Percentiles rank a stretch among this genome's conserved stretches.
Conservation (phyloP, 805 yeast species). For the Candida rishiriensis region DNA sequence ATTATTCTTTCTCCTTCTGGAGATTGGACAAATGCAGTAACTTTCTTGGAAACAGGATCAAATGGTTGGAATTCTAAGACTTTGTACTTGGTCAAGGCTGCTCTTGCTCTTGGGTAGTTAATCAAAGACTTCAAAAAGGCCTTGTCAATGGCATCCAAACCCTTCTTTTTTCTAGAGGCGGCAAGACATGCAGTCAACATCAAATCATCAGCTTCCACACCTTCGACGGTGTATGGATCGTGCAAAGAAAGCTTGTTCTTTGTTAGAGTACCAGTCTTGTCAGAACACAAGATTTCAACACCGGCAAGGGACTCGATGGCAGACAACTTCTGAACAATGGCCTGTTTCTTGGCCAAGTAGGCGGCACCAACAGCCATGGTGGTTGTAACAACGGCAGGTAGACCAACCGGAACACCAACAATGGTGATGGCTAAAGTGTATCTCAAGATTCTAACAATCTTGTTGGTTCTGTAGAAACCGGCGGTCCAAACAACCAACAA, state of each 20-base stretch:
- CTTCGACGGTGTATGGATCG: slow-evolving; percentile 97
- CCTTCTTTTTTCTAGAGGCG: slow-evolving; percentile 97
- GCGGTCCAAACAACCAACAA: slow-evolving; percentile 88
- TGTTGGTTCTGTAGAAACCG: slow-evolving; percentile 87
- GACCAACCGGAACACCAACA: slow-evolving; percentile 98
- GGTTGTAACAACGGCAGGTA: slow-evolving; percentile 97
- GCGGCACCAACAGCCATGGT: slow-evolving; percentile 99
- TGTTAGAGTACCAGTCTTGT: slow-evolving; percentile 97
- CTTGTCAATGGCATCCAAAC: slow-evolving; percentile 95
- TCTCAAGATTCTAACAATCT: slow-evolving; percentile 83
- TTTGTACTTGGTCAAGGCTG: slow-evolving; percentile 88
- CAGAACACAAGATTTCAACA: slow-evolving; percentile 97
- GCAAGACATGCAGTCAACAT: slow-evolving; percentile 98
- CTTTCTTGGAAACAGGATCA: slow-evolving; percentile 97
- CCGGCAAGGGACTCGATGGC: slow-evolving; percentile 97
- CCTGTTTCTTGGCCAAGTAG: slow-evolving; percentile 94
- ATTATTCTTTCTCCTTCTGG: slow-evolving; percentile 93
- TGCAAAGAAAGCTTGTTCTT: slow-evolving; percentile 93
- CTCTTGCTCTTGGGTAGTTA: slow-evolving; percentile 87
- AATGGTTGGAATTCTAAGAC: slow-evolving; percentile 95
- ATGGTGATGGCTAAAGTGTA: slow-evolving; percentile 93
- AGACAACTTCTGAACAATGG: slow-evolving; percentile 93
- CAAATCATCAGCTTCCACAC: slow-evolving; percentile 92
- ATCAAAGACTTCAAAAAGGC: slow-evolving; percentile 92
- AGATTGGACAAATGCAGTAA: slow-evolving; percentile 90